Conservation (phyloP, 2,329 filamentous ascomycete species). For the Neofusicoccum laricinum region DNA sequence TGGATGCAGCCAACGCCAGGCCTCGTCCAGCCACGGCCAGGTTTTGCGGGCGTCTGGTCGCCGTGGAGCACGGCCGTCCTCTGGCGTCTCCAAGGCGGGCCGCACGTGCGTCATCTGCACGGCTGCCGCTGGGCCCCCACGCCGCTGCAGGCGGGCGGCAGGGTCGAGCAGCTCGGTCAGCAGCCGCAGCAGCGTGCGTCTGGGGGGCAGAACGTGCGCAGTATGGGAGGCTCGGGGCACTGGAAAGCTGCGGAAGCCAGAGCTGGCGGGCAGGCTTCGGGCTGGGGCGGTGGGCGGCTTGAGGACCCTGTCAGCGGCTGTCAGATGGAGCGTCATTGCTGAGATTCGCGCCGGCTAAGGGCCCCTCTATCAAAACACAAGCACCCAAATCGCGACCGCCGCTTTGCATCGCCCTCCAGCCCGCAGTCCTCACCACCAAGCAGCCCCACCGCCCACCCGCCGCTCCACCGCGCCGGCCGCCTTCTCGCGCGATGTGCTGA, state of each 20-base stretch:
- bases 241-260: neutral
- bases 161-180: neutral
- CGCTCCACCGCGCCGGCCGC: conserved; percentile 18
- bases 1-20: neutral
- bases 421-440: neutral
- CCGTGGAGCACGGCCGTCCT: neutral
- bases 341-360: conserved; percentile 8
- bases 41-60: neutral
- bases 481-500: conserved; percentile 5
- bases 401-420: conserved; percentile 18
- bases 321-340: conserved; percentile 2
- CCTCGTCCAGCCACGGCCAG: neutral
- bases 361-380: conserved; percentile 12
- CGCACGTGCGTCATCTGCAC: conserved; percentile 12
- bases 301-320: conserved; percentile 1
- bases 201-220: neutral
- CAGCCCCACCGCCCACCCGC: neutral
- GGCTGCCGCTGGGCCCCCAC: neutral
- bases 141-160: neutral
- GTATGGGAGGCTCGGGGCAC: too few relatives aligned
- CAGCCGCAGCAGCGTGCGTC: neutral
- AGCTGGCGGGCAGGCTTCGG: neutral
- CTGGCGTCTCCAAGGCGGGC: neutral
- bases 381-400: conserved; percentile 13
- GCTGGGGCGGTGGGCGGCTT: neutral